Base-by-base conservation (phyloP, 768 basidiomycete species). In the Auricularia auricula-judae region DNA sequence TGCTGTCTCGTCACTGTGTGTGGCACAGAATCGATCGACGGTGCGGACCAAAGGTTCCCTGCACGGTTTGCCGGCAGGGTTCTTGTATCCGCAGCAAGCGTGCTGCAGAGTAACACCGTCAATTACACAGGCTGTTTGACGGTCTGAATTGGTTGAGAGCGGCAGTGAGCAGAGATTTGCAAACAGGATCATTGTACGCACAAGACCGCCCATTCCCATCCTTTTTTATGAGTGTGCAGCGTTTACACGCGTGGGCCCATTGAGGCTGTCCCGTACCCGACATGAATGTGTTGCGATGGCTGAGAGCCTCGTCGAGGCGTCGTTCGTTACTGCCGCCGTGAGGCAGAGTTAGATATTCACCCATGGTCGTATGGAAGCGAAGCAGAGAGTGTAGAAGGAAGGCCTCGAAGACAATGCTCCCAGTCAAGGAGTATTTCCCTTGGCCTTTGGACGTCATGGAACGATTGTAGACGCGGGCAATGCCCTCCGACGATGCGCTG, bases 61-160 rank as follows among this genome's bases (percentile, higher is more conserved):
- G 53, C 72, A 73, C 47, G 47, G 47, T 21, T 51, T 51, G 11
- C 47, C 47, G 18, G 10, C 16, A 4, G 8, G 11, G 21, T 43
- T 67, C 65, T 42, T 61, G 65, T 2, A 67, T 66, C 10, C 53
- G 61, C 73, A 73, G 60, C 71, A 69, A 1, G 71, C 70, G 61
- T 70, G 68, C 3, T 70, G 70, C 1, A 74, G 65, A 3, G 71
- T 69, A 16, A 74, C 66, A 14, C 74, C 72, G 64, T 74, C 72
- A 7, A 65, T 68, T 8, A 72, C 68, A 23, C 43, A 56, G 36
- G 18, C 29, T 39, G 18, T 35, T 43, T n/a, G n/a, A 21, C 56
- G 36, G 14, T 54, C 21, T 54, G 34, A 39, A 61, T 12, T 21
- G 14, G 47, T 51, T 21, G 21, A 51, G 11, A 43, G 23, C 23